These are phyloP conservation scores for Thozetella sp. DNA, from an alignment of 495 filamentous ascomycete genomes.

Conservation along the genomic window DNA sequence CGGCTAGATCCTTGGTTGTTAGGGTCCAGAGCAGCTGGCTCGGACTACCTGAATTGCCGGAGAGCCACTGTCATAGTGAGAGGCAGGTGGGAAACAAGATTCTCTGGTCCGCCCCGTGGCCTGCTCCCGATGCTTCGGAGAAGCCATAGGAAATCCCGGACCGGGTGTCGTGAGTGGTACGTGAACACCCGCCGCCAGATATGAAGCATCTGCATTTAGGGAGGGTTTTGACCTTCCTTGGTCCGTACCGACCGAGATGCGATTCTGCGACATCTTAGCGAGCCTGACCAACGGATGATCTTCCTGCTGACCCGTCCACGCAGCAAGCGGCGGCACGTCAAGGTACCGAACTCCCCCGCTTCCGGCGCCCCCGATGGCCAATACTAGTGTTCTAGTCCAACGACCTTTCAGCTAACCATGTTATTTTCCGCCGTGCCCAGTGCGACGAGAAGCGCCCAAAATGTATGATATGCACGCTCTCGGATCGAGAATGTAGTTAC, in stretches of 20 bases:
- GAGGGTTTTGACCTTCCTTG: no score
- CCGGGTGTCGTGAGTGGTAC: constrained; percentile 37
- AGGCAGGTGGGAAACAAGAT: no score
- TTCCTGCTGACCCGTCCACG: not conserved
- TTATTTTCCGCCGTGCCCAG: constrained; percentile 8
- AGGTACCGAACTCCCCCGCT: constrained; percentile 15
- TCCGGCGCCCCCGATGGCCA: not conserved
- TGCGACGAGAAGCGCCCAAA: constrained; percentile 34
- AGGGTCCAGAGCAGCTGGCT: no score
- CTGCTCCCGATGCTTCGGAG: constrained; percentile 33
- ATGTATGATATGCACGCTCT: constrained; percentile 33
- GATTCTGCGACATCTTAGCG: no score
- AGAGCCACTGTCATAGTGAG: no score
- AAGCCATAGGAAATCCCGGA: constrained; percentile 37
- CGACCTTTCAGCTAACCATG: not conserved
- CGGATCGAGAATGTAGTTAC: constrained; percentile 32
- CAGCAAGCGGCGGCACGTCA: constrained; percentile 38
- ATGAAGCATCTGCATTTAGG: not conserved
- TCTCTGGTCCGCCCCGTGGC: no score
- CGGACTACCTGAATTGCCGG: no score
- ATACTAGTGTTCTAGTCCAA: not conserved
- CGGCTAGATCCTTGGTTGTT: no score
- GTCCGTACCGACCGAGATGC: no score
- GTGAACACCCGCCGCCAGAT: no score
- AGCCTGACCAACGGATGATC: no score